phyloP scores from a whole-genome alignment of 371 early-diverging fungal genomes.

The Aphelidium insulamus region DNA sequence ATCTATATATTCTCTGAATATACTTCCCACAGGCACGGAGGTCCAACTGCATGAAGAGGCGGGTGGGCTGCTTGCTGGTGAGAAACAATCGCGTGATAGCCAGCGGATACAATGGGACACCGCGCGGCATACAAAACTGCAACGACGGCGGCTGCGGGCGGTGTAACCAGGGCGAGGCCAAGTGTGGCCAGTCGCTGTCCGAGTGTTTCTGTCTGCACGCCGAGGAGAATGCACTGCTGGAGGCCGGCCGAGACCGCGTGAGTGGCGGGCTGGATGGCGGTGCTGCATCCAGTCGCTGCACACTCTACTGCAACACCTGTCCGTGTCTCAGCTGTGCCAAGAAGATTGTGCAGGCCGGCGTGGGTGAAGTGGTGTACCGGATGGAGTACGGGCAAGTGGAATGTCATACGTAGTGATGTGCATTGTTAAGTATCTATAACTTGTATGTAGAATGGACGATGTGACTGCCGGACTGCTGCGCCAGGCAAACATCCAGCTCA shows the following conservation, averaged over 20 bases:
- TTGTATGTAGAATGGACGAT: slow-evolving; percentile 82
- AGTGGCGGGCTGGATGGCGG: slow-evolving; percentile 24
- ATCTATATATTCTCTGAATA: neutral
- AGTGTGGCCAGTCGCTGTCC: slow-evolving; percentile 53
- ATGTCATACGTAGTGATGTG: slow-evolving; percentile 1
- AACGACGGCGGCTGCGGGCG: slow-evolving; percentile 83
- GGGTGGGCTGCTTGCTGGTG: slow-evolving; percentile 89
- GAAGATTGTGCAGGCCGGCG: slow-evolving; percentile 85
- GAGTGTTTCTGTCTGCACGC: slow-evolving; percentile 94
- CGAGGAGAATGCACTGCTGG: slow-evolving; percentile 92
- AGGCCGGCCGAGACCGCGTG: slow-evolving; percentile 73
- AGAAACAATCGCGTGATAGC: slow-evolving; percentile 71
- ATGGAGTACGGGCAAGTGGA: slow-evolving; percentile 30
- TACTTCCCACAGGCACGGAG: no score
- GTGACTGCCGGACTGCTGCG: slow-evolving; percentile 49
- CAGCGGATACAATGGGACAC: slow-evolving; percentile 97
- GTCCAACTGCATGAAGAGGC: slow-evolving; percentile 91
- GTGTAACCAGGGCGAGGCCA: slow-evolving; percentile 55
- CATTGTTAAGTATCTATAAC: no score
- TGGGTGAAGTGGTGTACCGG: slow-evolving; percentile 74
- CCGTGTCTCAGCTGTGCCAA: slow-evolving; percentile 78
- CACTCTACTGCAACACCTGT: slow-evolving; percentile 81
- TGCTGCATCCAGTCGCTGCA: no score
- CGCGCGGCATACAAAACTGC: slow-evolving; percentile 73
- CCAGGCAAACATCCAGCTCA: slow-evolving; percentile 51